phyloP scores from a whole-genome alignment of 192 early-diverging fungal genomes.

The Umbelopsis sp. region DNA sequence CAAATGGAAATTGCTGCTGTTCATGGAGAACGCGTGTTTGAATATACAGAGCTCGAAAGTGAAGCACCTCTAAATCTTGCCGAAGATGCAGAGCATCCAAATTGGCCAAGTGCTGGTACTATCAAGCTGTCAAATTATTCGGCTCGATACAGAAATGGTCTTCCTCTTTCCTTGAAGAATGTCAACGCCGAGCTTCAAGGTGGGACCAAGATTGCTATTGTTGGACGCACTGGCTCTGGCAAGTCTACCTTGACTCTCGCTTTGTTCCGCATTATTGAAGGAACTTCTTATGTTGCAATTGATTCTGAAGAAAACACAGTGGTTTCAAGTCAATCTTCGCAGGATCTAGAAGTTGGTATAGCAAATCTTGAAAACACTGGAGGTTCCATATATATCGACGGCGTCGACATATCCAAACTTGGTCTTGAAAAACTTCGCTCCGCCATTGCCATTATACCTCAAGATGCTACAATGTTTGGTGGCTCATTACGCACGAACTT shows the following conservation, averaged over 20 bases:
- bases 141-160: conserved; percentile 41
- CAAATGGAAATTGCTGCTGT: conserved; percentile 31
- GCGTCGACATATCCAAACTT: not conserved
- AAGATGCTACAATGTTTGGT: conserved; percentile 24
- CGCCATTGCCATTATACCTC: conserved; percentile 22
- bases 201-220: conserved; percentile 51
- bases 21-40: conserved; percentile 33
- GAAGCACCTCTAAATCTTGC: conserved; percentile 28
- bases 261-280: conserved; percentile 55
- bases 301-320: not conserved
- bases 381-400: conserved; percentile 9
- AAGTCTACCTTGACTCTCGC: conserved; percentile 50
- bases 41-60: conserved; percentile 35
- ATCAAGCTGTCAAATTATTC: conserved; percentile 38
- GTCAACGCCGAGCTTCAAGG: conserved; percentile 42
- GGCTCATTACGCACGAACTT: conserved; percentile 65
- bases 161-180: conserved; percentile 48
- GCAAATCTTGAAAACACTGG: not conserved
- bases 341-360: not conserved
- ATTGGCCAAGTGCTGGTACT: conserved; percentile 41
- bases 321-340: not conserved
- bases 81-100: conserved; percentile 28
- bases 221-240: conserved; percentile 58
- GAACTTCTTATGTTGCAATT: conserved; percentile 4
- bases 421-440: conserved; percentile 12